Conservation (phyloP, 495 filamentous ascomycete species). For the Halenospora varia region DNA sequence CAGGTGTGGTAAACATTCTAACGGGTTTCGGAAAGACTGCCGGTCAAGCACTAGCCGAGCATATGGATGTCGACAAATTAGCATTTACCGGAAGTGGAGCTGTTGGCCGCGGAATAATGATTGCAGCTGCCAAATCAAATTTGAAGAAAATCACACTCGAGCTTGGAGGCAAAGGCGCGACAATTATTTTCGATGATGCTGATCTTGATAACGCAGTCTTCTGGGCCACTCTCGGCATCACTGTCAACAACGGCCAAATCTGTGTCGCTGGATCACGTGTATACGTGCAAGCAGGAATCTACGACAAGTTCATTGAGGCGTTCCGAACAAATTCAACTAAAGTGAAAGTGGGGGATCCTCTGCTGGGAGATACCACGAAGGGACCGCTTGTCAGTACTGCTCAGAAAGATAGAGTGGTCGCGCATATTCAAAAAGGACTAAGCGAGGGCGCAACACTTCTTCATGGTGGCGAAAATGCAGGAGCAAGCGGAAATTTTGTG, state of each 20-base stretch:
- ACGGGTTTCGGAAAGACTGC: conserved; percentile 88
- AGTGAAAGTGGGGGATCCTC: conserved; percentile 93
- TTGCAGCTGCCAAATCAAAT: conserved; percentile 91
- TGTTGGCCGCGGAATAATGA: conserved; percentile 89
- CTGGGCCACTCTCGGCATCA: conserved; percentile 98
- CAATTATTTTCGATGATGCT: conserved; percentile 95
- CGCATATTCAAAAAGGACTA: conserved; percentile 91
- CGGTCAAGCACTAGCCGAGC: conserved; percentile 84
- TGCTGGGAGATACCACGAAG: conserved; percentile 85
- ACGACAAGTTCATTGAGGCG: conserved; percentile 85
- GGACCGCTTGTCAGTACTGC: conserved; percentile 92
- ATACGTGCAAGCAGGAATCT: conserved; percentile 93
- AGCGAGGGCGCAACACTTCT: conserved; percentile 81
- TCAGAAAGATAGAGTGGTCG: conserved; percentile 97
- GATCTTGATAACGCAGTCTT: conserved; percentile 94
- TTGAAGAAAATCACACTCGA: conserved; percentile 98
- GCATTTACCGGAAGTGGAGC: conserved; percentile 95
- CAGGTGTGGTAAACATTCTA: conserved; percentile 93
- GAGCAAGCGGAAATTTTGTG: conserved; percentile 93
- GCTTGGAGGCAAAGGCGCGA: conserved; percentile 96
- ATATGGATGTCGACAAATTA: conserved; percentile 98
- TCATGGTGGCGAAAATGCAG: conserved; percentile 81
- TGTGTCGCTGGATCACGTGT: conserved; percentile 96
- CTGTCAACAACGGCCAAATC: conserved; percentile 98
- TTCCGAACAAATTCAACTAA: conserved; percentile 81